Evolutionary conservation across 1,284 basidiomycete genomes (phyloP), one percentile per base, ranked within the genome.

Genomic region (Mrakiaceae sp.): DNA sequence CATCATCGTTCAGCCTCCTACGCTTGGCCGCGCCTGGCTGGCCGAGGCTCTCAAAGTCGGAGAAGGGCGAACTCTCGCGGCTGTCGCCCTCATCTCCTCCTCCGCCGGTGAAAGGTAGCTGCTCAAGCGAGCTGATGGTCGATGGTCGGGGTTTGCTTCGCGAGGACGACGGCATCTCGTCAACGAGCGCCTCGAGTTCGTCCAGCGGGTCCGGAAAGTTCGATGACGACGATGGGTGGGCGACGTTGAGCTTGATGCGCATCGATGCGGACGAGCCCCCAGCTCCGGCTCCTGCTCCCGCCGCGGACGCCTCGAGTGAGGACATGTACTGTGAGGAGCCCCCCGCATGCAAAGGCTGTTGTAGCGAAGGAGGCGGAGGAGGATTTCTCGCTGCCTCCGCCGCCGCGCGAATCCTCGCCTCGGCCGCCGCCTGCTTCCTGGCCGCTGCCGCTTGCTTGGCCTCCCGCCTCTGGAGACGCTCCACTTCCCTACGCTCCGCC

Each of bases 31-130:
- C 60, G 39, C 50, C 44, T 10, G 3, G n/a, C 44, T 61, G 49
- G 42, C 46, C 50, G 14, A 61, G 50, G n/a, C 60, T 61, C 60
- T 61, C 60, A 44, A 61, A 61, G 50, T 61, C 60, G 14, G 60
- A 61, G 50, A 61, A 61, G 42, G 51, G 49, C 4, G 60, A 61
- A 6, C 44, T 47, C 27, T 53, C 40, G 16, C 44, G 16, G n/a
- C 52, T n/a, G 27, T 40, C 40, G 5, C 27, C 39, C 5, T 12
- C 55, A 2, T 43, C 55, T 12, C 44, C 55, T 40, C 44, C 55
- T 6, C n/a, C 55, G 4, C 44, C 16, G 27, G 39, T 8, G 43
- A 40, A 60, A n/a, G 60, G 43, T 14, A 44, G 48, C 42, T 50
- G 44, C 42, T 14, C 47, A 5, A 51, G 50, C 40, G 16, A 44